phyloP scores from a whole-genome alignment of 2,329 filamentous ascomycete species.

The Aspergillus transmontanensis region DNA sequence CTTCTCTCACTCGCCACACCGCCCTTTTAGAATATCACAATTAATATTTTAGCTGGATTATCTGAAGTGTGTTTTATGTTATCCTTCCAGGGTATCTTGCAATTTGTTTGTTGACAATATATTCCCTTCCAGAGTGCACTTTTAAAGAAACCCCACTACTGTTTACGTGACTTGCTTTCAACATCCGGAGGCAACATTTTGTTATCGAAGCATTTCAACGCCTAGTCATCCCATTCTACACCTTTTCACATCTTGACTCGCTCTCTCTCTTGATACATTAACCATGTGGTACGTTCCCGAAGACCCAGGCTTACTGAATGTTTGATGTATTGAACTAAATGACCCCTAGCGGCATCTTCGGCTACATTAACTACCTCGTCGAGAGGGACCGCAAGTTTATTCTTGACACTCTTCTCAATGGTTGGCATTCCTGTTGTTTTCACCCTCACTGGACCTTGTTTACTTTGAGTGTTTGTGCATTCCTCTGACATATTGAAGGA shows the following conservation, averaged over 20 bases:
- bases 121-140: neutral
- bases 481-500: conserved; percentile 55
- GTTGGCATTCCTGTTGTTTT: conserved; percentile 55
- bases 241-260: neutral
- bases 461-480: neutral
- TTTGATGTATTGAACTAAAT: conserved; percentile 17
- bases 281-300: conserved; percentile 39
- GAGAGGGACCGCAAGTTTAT: conserved; percentile 98
- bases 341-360: conserved; percentile 57
- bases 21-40: neutral
- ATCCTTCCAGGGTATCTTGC: neutral
- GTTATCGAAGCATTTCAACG: neutral
- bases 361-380: conserved; percentile 98
- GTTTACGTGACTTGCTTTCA: neutral
- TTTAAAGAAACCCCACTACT: neutral
- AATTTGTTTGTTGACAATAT: neutral
- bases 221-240: neutral
- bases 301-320: neutral
- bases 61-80: neutral
- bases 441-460: neutral
- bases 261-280: neutral
- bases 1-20: conserved; percentile 8
- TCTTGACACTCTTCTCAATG: conserved; percentile 93
- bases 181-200: neutral
- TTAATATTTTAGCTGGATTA: neutral